Base-by-base conservation (phyloP, 2,329 filamentous ascomycete genomes). In the Fusarium equiseti region DNA sequence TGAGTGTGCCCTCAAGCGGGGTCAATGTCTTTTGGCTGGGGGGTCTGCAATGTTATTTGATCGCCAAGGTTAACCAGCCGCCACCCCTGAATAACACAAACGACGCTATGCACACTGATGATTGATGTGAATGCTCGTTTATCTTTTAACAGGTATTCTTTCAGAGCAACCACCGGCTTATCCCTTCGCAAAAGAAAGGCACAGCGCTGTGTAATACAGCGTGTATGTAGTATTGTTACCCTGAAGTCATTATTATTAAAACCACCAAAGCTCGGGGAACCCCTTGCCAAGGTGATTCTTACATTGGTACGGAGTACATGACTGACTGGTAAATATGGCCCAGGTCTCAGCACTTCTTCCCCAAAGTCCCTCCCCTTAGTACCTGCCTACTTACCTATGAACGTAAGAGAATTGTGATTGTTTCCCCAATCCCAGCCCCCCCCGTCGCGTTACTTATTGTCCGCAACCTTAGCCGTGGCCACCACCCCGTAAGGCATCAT, bases 1-100 rank as follows among this genome's bases (percentile, higher is more conserved):
- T 59, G 62, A 65, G 54, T 63, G 63, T 58, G 66, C 58, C 43
- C 66, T 55, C 38, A 64, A 55, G 67, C 67, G 68, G 68, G 67
- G 68, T 68, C 46, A 44, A 68, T 54, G 54, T 32, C 54, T 50
- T 61, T 54, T 45, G 46, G 59, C 46, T 52, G 59, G 52, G 50
- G 56, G 53, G 48, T 35, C 43, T 40, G 63, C 29, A 61, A 54
- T 66, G 48, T 66, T 66, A 54, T 66, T 60, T 40, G 53, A 51
- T 54, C 54, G 48, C 50, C 53, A 54, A 68, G 54, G 40, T 52
- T 43, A 48, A 54, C 59, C 51, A 50, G 53, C 60, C 27, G 51
- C 51, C 52, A 69, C 66, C 65, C 65, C 59, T 65, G 65, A 65
- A 55, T 51, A 57, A 31, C 62, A 66, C 51, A 63, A 61, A 58